Conservation (phyloP, 768 basidiomycete genomes). For the Lactarius indigo region DNA sequence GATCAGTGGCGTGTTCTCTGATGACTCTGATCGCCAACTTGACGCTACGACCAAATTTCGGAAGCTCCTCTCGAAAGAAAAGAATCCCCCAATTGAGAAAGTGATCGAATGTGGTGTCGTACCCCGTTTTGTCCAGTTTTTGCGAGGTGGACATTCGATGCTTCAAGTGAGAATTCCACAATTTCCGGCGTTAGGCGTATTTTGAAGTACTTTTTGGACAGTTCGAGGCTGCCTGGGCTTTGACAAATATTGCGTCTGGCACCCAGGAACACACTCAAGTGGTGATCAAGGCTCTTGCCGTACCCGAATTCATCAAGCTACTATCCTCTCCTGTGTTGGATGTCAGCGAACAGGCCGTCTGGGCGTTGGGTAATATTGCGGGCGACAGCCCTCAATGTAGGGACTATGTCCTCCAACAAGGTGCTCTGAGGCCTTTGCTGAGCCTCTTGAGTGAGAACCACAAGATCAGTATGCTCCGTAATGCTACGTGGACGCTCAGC, state of each 20-base stretch:
- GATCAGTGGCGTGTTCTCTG: slow-evolving; percentile 90
- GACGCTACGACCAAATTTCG: slow-evolving; percentile 99
- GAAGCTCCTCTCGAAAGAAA: slow-evolving; percentile 98
- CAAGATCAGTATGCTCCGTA: slow-evolving; percentile 97
- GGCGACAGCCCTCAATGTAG: slow-evolving; percentile 97
- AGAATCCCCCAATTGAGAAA: slow-evolving; percentile 97
- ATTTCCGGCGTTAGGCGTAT: slow-evolving; percentile 5
- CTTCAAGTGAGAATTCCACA: slow-evolving; percentile 58
- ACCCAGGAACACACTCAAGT: slow-evolving; percentile 98
- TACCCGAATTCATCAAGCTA: slow-evolving; percentile 96
- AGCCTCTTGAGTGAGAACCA: slow-evolving; percentile 91
- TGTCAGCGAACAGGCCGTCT: slow-evolving; percentile 98
- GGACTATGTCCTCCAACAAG: slow-evolving; percentile 92
- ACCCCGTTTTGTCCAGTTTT: slow-evolving; percentile 94
- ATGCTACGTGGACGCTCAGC: slow-evolving; percentile 98
- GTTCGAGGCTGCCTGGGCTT: slow-evolving; percentile 98
- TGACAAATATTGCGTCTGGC: slow-evolving; percentile 97
- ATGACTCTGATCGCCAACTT: slow-evolving; percentile 86
- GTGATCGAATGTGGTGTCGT: slow-evolving; percentile 98
- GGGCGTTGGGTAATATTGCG: slow-evolving; percentile 99
- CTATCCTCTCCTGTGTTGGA: slow-evolving; percentile 92
- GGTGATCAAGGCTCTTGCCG: slow-evolving; percentile 91
- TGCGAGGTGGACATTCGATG: slow-evolving; percentile 76
- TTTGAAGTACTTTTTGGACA: slow-evolving; percentile 32
- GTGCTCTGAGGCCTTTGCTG: slow-evolving; percentile 89